Conservation (phyloP, 495 filamentous ascomycete genomes). For the Xylaria longipes region DNA sequence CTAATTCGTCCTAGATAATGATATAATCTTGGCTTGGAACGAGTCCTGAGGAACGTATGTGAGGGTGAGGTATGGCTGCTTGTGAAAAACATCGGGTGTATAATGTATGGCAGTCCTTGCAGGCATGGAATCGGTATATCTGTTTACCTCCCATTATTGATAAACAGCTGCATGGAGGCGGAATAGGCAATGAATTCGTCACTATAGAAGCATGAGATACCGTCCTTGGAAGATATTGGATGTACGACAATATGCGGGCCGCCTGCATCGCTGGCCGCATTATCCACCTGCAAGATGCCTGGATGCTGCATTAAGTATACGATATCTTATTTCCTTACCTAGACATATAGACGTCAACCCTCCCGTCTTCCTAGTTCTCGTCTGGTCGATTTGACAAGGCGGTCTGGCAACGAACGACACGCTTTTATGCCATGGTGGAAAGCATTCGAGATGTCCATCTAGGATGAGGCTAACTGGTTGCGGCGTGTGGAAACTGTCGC, state of each 20-base stretch:
- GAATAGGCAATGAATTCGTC: neutral
- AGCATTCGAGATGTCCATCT: neutral
- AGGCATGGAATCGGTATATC: neutral
- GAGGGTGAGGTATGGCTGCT: neutral
- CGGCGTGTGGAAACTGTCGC: neutral
- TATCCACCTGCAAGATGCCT: constrained; percentile 20
- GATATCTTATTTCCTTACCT: constrained; percentile 10
- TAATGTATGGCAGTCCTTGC: neutral
- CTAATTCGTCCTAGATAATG: neutral
- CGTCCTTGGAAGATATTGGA: constrained; percentile 9
- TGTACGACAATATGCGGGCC: neutral
- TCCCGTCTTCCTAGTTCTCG: neutral
- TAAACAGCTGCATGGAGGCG: neutral
- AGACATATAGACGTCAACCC: neutral
- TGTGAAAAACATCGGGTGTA: neutral
- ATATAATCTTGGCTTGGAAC: neutral
- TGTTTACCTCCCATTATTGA: constrained; percentile 2
- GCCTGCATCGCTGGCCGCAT: constrained; percentile 21
- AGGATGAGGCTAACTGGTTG: neutral
- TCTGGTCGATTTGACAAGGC: neutral
- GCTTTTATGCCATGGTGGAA: neutral
- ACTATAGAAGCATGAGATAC: neutral
- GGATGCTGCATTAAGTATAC: constrained; percentile 12
- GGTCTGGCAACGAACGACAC: neutral
- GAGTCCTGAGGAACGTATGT: neutral